Conservation (phyloP, 768 basidiomycete species). For the Suillus fuscotomentosus region DNA sequence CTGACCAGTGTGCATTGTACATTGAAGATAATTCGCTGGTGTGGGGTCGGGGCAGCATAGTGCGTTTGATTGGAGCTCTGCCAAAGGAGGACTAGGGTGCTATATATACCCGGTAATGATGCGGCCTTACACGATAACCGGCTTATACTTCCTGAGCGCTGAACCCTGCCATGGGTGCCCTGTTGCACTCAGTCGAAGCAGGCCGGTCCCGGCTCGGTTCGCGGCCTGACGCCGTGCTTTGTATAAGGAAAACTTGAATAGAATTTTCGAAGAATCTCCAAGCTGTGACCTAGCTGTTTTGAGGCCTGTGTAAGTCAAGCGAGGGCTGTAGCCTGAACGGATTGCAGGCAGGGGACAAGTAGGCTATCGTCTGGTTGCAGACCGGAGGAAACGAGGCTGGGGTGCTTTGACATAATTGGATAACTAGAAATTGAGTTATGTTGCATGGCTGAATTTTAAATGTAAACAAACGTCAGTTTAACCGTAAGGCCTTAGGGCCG, state of each 20-base stretch:
- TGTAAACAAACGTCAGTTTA: neutral
- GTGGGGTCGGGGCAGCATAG: constrained; percentile 17
- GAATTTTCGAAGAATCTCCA: neutral
- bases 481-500: neutral
- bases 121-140: neutral
- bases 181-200: neutral
- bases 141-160: neutral
- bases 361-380: neutral
- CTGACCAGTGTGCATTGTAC: constrained; percentile 13
- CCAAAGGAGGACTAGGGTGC: no score
- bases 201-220: neutral
- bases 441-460: neutral
- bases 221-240: neutral
- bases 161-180: no score
- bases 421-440: neutral
- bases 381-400: neutral
- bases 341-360: neutral
- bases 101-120: neutral
- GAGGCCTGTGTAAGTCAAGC: neutral
- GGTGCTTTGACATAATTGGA: neutral
- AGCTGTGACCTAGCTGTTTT: neutral
- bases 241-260: neutral
- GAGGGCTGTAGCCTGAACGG: neutral
- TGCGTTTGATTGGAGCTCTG: neutral
- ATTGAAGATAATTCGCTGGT: constrained; percentile 25